Conservation (phyloP, 768 basidiomycete genomes). For the Lanmaoa pseudosensibilis region DNA sequence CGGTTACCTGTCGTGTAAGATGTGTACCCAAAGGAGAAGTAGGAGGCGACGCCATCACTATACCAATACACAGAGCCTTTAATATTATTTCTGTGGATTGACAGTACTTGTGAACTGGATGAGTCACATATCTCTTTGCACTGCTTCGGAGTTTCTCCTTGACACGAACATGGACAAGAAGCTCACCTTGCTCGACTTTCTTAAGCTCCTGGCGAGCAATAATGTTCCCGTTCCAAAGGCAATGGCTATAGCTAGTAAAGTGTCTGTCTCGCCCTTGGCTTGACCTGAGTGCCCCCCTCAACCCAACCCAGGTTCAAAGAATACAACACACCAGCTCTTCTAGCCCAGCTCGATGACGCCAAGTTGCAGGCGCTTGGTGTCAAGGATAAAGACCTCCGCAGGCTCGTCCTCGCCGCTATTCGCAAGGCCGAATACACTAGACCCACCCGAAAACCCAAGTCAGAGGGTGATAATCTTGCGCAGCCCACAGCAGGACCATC, state of each 20-base stretch:
- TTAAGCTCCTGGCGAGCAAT: slow-evolving; percentile 62
- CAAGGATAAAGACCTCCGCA: slow-evolving; percentile 63
- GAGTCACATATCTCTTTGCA: background rate
- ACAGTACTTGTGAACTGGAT: background rate
- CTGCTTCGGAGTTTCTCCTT: background rate
- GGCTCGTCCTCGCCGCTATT: slow-evolving; percentile 55
- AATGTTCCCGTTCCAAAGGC: slow-evolving; percentile 62
- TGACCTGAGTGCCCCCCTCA: slow-evolving; percentile 5
- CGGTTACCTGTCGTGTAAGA: slow-evolving; percentile 12
- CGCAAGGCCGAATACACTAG: slow-evolving; percentile 60
- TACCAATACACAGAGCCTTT: slow-evolving; percentile 16
- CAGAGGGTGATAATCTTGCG: background rate
- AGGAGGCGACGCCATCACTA: slow-evolving; percentile 20
- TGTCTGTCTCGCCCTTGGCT: slow-evolving; percentile 42
- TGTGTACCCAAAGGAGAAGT: slow-evolving; percentile 2
- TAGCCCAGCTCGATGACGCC: slow-evolving; percentile 57
- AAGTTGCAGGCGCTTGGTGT: slow-evolving; percentile 61
- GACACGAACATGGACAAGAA: slow-evolving; percentile 36
- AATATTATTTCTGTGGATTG: slow-evolving; percentile 12
- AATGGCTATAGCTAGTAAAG: slow-evolving; percentile 68
- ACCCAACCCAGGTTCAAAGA: slow-evolving; percentile 62
- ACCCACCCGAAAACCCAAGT: slow-evolving; percentile 18
- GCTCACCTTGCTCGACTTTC: slow-evolving; percentile 61
- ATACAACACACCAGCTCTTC: slow-evolving; percentile 57
- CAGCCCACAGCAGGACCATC: slow-evolving; percentile 9